These are phyloP conservation scores for Botrytis deweyae DNA, from an alignment of 2,329 filamentous ascomycete genomes.

Conservation along the genomic window DNA sequence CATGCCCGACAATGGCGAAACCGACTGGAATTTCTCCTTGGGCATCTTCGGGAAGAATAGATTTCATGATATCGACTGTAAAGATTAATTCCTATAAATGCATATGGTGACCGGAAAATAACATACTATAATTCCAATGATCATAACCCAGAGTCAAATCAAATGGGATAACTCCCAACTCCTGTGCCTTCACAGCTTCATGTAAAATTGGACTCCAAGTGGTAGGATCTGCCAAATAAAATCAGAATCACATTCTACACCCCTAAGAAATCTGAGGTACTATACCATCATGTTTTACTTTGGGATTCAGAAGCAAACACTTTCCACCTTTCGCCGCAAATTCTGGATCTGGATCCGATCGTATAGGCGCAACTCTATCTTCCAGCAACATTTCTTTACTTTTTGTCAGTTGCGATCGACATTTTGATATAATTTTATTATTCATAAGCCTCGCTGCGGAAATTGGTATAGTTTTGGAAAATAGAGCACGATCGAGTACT, in stretches of 20 bases:
- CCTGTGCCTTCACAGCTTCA: constrained; percentile 65
- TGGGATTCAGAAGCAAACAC: constrained; percentile 59
- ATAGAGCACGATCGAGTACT: constrained; percentile 79
- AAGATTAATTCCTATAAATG: background rate
- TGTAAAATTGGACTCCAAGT: constrained; percentile 74
- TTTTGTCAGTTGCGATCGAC: constrained; percentile 64
- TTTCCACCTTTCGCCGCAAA: constrained; percentile 56
- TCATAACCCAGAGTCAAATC: constrained; percentile 76
- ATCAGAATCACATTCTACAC: background rate
- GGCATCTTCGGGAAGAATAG: constrained; percentile 76
- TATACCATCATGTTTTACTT: constrained; percentile 53
- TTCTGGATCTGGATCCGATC: constrained; percentile 58
- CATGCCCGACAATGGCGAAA: constrained; percentile 86
- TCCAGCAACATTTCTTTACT: constrained; percentile 65
- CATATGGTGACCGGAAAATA: background rate
- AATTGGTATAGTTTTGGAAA: constrained; percentile 72
- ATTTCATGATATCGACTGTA: constrained; percentile 68
- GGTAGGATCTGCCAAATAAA: constrained; percentile 53
- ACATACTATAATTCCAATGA: constrained; percentile 78
- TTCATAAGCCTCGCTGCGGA: constrained; percentile 78
- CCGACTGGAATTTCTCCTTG: constrained; percentile 80
- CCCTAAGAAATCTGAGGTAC: constrained; percentile 3
- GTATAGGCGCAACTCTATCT: constrained; percentile 63
- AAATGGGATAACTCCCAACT: constrained; percentile 72
- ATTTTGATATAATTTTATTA: constrained; percentile 69